Conservation (phyloP, 345 rosid species). For the Linum trigynum region DNA sequence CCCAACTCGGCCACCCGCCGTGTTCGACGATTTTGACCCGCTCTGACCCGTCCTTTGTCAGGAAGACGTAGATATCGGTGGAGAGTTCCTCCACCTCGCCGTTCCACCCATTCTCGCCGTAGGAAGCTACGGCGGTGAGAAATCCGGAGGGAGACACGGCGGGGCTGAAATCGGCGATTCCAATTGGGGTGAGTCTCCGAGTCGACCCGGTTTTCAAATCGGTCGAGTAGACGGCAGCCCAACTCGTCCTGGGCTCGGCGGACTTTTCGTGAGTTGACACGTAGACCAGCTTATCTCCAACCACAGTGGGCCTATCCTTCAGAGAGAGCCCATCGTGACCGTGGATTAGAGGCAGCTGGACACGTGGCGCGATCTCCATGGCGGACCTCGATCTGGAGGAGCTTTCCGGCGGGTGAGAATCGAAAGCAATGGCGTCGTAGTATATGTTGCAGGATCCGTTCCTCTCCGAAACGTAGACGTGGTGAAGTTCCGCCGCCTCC, state of each 20-base stretch:
- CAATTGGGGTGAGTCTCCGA: constrained; percentile 56
- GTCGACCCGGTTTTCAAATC: constrained; percentile 47
- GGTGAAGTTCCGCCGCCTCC: constrained; percentile 29
- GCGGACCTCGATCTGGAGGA: constrained; percentile 23
- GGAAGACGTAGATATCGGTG: constrained; percentile 64
- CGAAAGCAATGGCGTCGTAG: constrained; percentile 42
- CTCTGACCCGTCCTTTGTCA: constrained; percentile 60
- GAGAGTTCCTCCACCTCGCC: constrained; percentile 71
- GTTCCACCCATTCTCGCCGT: constrained; percentile 55
- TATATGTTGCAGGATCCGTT: constrained; percentile 49
- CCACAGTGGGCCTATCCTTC: constrained; percentile 64
- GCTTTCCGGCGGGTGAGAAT: constrained; percentile 1
- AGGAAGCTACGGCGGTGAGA: constrained; percentile 71
- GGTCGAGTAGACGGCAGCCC: constrained; percentile 77
- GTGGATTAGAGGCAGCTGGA: constrained; percentile 44
- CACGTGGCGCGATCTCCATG: constrained; percentile 32
- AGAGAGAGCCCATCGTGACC: constrained; percentile 41
- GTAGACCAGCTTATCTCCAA: constrained; percentile 45
- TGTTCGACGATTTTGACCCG: constrained; percentile 67
- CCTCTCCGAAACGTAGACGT: constrained; percentile 71
- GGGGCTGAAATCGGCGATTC: constrained; percentile 70
- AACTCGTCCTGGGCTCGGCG: constrained; percentile 53
- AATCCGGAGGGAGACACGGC: constrained; percentile 72
- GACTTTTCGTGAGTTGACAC: constrained; percentile 78
- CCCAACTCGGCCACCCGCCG: constrained; percentile 95